Conservation (phyloP, 2,329 filamentous ascomycete species). For the Teratosphaeria nubilosa region DNA sequence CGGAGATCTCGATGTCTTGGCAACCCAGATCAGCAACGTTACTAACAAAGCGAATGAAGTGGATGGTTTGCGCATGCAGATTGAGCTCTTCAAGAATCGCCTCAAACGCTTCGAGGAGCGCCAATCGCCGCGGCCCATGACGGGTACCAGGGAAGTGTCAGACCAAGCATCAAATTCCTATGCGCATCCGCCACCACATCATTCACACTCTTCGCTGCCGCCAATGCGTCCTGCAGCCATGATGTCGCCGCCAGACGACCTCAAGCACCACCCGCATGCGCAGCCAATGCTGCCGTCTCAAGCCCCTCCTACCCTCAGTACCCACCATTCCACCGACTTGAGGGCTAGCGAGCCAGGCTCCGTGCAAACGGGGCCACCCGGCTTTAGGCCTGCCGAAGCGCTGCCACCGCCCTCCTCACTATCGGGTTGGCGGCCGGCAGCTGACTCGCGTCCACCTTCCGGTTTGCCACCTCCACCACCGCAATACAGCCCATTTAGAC, state of each 20-base stretch:
- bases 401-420: constrained; percentile 17
- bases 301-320: constrained; percentile 4
- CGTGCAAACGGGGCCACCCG: constrained; percentile 2
- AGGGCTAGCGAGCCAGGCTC: constrained; percentile 5
- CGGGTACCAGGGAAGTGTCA: background rate
- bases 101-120: constrained; percentile 27
- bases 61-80: constrained; percentile 36
- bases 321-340: constrained; percentile 8
- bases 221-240: constrained; percentile 16
- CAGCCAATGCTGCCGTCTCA: constrained; percentile 3
- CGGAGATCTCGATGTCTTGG: constrained; percentile 35
- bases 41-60: constrained; percentile 37
- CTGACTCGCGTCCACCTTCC: constrained; percentile 9
- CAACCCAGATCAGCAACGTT: constrained; percentile 30
- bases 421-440: constrained; percentile 21
- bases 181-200: constrained; percentile 5
- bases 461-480: constrained; percentile 9
- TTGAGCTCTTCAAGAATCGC: constrained; percentile 40
- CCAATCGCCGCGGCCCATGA: constrained; percentile 3
- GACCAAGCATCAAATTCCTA: constrained; percentile 1
- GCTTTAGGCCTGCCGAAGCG: constrained; percentile 7
- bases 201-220: constrained; percentile 14
- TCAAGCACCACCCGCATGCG: constrained; percentile 8
- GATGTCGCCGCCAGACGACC: constrained; percentile 9
- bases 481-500: constrained; percentile 9